Percentiles rank a stretch among this genome's conserved stretches.
phyloP scores from a whole-genome alignment of 169 alveolate species.

The Theileria parva region DNA sequence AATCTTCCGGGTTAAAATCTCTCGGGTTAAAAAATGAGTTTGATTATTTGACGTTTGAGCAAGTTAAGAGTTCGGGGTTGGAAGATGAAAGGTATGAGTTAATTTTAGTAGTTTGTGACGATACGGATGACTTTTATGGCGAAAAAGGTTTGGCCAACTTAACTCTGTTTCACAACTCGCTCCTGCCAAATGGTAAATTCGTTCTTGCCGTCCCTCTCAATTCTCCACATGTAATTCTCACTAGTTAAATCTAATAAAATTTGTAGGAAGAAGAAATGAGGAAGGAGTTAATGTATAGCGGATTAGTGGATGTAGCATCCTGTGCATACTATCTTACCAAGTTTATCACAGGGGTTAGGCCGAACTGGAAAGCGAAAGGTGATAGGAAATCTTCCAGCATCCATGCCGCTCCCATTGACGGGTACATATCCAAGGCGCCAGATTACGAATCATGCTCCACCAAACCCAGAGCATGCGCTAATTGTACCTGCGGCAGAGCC shows the following conservation, averaged over 20 bases:
- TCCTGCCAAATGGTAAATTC: conserved; percentile 44
- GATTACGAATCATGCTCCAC: conserved; percentile 81
- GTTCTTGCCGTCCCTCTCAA: conserved; percentile 16
- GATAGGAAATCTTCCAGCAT: background rate
- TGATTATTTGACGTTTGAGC: conserved; percentile 15
- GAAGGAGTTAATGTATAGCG: conserved; percentile 60
- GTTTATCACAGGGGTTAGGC: conserved; percentile 43
- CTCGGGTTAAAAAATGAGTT: background rate
- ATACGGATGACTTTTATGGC: conserved; percentile 20
- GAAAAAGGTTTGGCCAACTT: conserved; percentile 33
- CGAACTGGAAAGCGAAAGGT: conserved; percentile 35
- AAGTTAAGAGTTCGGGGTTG: background rate
- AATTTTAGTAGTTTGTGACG: conserved; percentile 28
- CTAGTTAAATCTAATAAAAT: no score
- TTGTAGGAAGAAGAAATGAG: conserved; percentile 21
- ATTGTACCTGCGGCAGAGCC: conserved; percentile 93
- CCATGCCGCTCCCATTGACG: conserved; percentile 39
- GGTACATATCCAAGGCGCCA: conserved; percentile 53
- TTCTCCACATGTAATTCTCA: background rate
- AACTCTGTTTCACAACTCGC: conserved; percentile 34
- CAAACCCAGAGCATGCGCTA: conserved; percentile 92
- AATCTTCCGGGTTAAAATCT: no score
- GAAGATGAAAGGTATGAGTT: conserved; percentile 13
- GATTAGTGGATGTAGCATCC: conserved; percentile 44
- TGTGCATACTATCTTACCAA: conserved; percentile 11